Evolutionary conservation across 1,284 basidiomycete genomes (phyloP), one percentile per base, ranked within the genome.

Genomic region (Laetiporus sulphureus): DNA sequence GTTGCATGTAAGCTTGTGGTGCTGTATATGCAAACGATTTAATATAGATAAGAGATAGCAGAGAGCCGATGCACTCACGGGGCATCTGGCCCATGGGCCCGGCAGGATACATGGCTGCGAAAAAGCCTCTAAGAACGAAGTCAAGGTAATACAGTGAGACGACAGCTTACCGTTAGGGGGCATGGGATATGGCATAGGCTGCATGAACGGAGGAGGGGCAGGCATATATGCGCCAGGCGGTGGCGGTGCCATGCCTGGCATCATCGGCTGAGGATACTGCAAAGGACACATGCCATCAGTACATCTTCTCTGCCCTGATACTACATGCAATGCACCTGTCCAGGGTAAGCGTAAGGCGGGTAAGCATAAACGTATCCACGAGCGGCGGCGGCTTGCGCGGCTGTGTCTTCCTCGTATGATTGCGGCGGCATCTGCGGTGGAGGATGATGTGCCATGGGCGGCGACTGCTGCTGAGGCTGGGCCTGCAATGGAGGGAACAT

Each of bases 61-160:
- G 23, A 7, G 20, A 22, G 18, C 18, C 25, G 23, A 18, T 18
- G 27, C n/a, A 52, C 85, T 51, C 63, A 88, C 84, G 85, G 46
- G 83, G 85, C 81, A 90, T 87, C 57, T 84, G 83, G 32, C 77
- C 79, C 83, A 88, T 87, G 38, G 68, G 75, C 35, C 83, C 79
- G 27, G 79, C 72, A 36, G 73, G 71, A 53, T 89, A 90, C 83
- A 90, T 89, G n/a, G 79, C 83, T 82, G 59, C 29, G 42, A 41
- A n/a, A n/a, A n/a, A n/a, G n/a, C n/a, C n/a, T n/a, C n/a, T n/a
- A n/a, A n/a, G n/a, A n/a, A n/a, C n/a, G n/a, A 32, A 35, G 27
- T 21, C 29, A 36, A 15, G 33, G 21, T 31, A n/a, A 32, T 15
- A 15, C 38, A 32, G 19, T 23, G 22, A 33, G 27, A 20, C 25